These are phyloP conservation scores for Pinus albicaulis DNA, from an alignment of 75 land plant species.

Conservation along the genomic window DNA sequence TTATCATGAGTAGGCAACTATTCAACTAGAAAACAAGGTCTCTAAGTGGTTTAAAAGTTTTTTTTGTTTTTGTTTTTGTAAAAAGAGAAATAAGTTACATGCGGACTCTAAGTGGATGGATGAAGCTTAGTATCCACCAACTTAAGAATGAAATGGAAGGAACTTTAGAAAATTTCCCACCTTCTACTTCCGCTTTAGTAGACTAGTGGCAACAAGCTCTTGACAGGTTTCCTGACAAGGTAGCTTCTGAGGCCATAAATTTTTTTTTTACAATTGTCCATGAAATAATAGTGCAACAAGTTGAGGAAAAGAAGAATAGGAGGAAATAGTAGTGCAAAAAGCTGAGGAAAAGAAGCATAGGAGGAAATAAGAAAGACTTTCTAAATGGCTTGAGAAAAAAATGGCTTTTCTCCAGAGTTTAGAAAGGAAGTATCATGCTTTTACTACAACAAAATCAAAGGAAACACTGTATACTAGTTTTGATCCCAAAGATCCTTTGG, in stretches of 20 bases:
- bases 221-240: conserved; percentile 71
- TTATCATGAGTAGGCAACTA: conserved; percentile 63
- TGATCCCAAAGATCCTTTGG: conserved; percentile 27
- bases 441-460: not conserved
- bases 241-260: conserved; percentile 75
- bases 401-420: conserved; percentile 19
- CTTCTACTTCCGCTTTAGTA: conserved; percentile 27
- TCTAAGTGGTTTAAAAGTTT: conserved; percentile 52
- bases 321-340: conserved; percentile 56
- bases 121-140: conserved; percentile 45
- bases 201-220: conserved; percentile 63
- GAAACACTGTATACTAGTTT: not conserved
- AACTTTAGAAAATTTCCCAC: conserved; percentile 8
- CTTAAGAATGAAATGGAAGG: conserved; percentile 17
- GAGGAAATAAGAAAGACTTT: conserved; percentile 44
- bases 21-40: conserved; percentile 71
- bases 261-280: conserved; percentile 53
- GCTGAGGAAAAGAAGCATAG: conserved; percentile 49
- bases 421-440: conserved; percentile 29
- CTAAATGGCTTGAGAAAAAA: conserved; percentile 54
- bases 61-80: conserved; percentile 45
- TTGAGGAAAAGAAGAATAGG: conserved; percentile 48
- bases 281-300: conserved; percentile 52
- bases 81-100: conserved; percentile 62
- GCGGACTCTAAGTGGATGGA: conserved; percentile 56